Conservation (phyloP, 805 yeast species). For the Kregervanrija delftensis region DNA sequence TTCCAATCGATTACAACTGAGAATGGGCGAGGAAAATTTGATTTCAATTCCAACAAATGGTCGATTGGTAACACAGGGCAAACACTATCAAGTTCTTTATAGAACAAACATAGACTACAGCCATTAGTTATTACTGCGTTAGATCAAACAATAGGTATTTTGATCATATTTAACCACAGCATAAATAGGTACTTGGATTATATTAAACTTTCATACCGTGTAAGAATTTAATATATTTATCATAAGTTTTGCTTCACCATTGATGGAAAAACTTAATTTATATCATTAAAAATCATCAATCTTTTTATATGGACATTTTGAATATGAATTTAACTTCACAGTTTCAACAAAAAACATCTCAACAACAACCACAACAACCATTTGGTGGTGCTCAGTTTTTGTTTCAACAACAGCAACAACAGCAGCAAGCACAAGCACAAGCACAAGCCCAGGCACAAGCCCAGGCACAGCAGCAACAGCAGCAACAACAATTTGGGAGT, state of each 20-base stretch:
- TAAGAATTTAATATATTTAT: too few species aligned
- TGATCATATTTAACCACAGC: too few species aligned
- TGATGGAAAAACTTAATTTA: neutral
- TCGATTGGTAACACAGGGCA: neutral
- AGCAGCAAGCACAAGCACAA: constrained; percentile 3
- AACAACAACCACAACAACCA: constrained; percentile 5
- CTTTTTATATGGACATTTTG: neutral
- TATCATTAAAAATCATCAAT: neutral
- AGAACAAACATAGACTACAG: too few species aligned
- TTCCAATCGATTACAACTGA: too few species aligned
- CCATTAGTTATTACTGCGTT: too few species aligned
- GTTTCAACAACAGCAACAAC: constrained; percentile 9
- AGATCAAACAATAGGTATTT: too few species aligned
- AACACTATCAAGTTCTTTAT: neutral
- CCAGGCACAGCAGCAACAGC: constrained; percentile 5
- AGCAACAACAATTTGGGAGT: constrained; percentile 15
- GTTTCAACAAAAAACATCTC: constrained; percentile 10
- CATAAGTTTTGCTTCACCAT: too few species aligned
- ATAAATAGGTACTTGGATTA: too few species aligned
- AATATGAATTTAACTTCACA: constrained; percentile 13
- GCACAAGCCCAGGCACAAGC: constrained; percentile 2
- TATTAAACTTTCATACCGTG: too few species aligned
- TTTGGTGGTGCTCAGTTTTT: constrained; percentile 4
- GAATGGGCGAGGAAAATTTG: too few species aligned
- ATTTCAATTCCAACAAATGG: too few species aligned